phyloP scores from a whole-genome alignment of 805 yeast genomes.

The Yamadazyma ubonensis region DNA sequence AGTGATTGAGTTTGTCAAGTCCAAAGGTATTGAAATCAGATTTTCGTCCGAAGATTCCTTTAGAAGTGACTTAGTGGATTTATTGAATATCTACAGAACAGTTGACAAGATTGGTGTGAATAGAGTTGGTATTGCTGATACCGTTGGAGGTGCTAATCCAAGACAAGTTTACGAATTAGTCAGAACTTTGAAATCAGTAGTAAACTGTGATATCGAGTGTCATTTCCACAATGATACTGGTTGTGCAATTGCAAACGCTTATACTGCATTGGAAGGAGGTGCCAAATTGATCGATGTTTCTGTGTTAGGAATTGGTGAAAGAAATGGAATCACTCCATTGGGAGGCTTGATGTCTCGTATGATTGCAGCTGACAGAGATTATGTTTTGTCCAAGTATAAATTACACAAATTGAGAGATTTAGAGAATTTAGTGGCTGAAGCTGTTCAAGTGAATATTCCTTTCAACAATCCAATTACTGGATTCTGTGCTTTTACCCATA shows the following conservation, averaged over 20 bases:
- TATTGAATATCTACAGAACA: conserved; percentile 57
- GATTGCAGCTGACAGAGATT: conserved; percentile 61
- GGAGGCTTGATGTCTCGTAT: conserved; percentile 64
- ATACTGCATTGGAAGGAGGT: conserved; percentile 63
- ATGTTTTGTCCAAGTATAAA: conserved; percentile 57
- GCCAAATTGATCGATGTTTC: conserved; percentile 59
- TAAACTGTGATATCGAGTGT: conserved; percentile 58
- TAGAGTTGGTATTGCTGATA: conserved; percentile 64
- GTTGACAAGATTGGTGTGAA: conserved; percentile 61
- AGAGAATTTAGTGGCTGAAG: conserved; percentile 59
- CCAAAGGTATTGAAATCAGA: conserved; percentile 59
- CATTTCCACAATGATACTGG: conserved; percentile 67
- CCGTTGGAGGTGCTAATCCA: conserved; percentile 64
- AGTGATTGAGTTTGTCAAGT: conserved; percentile 59
- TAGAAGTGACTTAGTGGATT: conserved; percentile 59
- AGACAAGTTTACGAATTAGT: conserved; percentile 62
- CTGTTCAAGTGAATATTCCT: conserved; percentile 58
- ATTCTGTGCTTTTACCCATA: conserved; percentile 63
- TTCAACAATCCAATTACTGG: conserved; percentile 65
- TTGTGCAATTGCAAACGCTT: conserved; percentile 63
- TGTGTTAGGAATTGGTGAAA: conserved; percentile 61
- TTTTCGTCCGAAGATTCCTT: conserved; percentile 60
- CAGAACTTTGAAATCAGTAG: conserved; percentile 56
- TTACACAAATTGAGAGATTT: conserved; percentile 55
- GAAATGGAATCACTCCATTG: conserved; percentile 61